These are phyloP conservation scores for Ascochyta viciae-villosae DNA, from an alignment of 2,329 filamentous ascomycete species.

Conservation along the genomic window DNA sequence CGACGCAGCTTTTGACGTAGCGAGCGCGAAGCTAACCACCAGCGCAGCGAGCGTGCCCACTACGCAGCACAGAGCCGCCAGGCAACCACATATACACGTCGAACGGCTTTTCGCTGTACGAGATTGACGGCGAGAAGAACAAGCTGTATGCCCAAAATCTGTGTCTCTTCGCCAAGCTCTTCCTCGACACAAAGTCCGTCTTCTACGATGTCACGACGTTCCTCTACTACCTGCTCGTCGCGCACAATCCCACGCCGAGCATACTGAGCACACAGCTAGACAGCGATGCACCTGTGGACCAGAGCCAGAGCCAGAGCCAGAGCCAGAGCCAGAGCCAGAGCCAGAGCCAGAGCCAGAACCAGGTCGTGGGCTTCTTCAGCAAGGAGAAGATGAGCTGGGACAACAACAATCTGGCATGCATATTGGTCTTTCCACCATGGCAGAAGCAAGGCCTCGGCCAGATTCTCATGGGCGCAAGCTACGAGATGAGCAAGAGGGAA, in stretches of 20 bases:
- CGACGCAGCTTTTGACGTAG: not conserved
- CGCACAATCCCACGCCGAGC: constrained; percentile 61
- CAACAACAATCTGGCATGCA: constrained; percentile 96
- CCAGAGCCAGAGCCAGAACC: constrained; percentile 34
- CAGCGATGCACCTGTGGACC: not conserved
- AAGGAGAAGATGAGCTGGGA: constrained; percentile 99
- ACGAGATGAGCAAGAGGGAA: constrained; percentile 87
- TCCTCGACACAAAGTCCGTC: constrained; percentile 97
- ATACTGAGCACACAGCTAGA: constrained; percentile 45
- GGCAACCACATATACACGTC: constrained; percentile 80
- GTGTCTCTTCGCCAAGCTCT: constrained; percentile 94
- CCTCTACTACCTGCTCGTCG: constrained; percentile 90
- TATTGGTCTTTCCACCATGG: constrained; percentile 94
- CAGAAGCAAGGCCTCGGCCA: constrained; percentile 88
- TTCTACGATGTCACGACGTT: constrained; percentile 97
- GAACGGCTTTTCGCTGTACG: constrained; percentile 85
- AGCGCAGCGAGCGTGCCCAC: constrained; percentile 53
- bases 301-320: constrained; percentile 56
- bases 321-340: too few relatives aligned
- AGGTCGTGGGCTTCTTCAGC: constrained; percentile 94
- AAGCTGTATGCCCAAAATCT: constrained; percentile 93
- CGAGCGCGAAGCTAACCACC: constrained; percentile 5
- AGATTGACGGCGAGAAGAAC: constrained; percentile 88
- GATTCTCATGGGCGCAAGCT: constrained; percentile 89
- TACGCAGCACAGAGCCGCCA: constrained; percentile 59